Base-by-base conservation (phyloP, 106 monocot genomes). In the Allium fistulosum region DNA sequence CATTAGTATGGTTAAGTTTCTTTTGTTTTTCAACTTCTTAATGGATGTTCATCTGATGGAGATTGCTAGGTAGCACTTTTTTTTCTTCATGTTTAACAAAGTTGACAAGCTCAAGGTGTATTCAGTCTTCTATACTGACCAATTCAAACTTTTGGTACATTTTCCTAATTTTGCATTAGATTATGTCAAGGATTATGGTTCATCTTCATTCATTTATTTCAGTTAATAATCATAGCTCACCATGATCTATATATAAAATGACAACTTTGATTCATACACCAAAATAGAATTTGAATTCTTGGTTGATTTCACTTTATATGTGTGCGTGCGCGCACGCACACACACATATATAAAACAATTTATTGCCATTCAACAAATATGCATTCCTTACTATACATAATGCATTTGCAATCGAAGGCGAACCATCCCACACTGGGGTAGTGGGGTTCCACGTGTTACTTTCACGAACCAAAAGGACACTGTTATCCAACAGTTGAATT, bases 321-420 rank as follows among this genome's bases (percentile, higher is more conserved):
- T 53, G 3, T 47, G 48, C 79, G n/a, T n/a, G n/a, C n/a, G n/a
- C n/a, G n/a, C n/a, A n/a, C n/a, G n/a, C n/a, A n/a, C n/a, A n/a
- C n/a, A n/a, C n/a, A n/a, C n/a, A n/a, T n/a, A n/a, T n/a, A n/a
- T n/a, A 90, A 85, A 90, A 90, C 62, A 83, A 83, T 73, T 92
- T 87, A 7, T 59, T 92, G 71, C 88, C 92, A 13, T 92, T 88
- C 81, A 92, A 92, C 69, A 88, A 88, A 37, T 92, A 92, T 76
- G 91, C 91, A 13, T 92, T 74, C 75, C 85, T 93, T 68, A 88
- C 93, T 4, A 93, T 88, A 16, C 88, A 93, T 81, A 93, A 93
- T 59, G 73, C 93, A 50, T 93, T 60, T 62, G 88, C 93, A n/a
- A 93, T 88, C 60, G 74, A 67, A 9, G 85, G 83, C 12, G 88